These are phyloP conservation scores for Candida gigantensis DNA, from an alignment of 1,139 yeast genomes.

Conservation along the genomic window DNA sequence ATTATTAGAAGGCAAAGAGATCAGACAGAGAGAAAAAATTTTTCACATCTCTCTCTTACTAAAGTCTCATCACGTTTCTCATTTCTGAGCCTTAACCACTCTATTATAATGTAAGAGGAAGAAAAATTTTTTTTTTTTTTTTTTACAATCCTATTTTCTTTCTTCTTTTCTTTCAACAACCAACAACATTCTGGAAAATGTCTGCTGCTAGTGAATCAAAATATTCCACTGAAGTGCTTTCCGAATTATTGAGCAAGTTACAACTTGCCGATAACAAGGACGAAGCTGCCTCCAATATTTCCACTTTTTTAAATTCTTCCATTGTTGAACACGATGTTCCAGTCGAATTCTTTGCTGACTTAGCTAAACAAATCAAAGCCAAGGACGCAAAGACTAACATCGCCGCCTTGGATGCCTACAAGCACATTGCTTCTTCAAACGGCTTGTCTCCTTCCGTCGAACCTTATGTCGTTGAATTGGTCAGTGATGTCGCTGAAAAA, in stretches of 20 bases:
- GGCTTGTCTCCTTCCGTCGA: constrained; percentile 89
- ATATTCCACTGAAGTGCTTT: constrained; percentile 78
- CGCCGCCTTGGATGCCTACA: constrained; percentile 82
- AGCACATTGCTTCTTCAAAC: constrained; percentile 80
- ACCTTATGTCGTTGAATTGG: constrained; percentile 84
- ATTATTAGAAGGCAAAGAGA: too few species aligned
- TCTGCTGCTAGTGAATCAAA: constrained; percentile 66
- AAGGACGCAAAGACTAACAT: constrained; percentile 63
- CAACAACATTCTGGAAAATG: constrained; percentile 40
- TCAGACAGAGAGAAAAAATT: too few species aligned
- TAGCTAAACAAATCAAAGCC: constrained; percentile 73
- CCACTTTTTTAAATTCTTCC: constrained; percentile 93
- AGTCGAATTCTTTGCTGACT: constrained; percentile 76
- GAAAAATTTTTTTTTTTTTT: constrained; percentile 2
- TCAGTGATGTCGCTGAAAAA: constrained; percentile 67
- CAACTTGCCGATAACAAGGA: constrained; percentile 90
- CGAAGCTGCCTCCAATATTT: constrained; percentile 85
- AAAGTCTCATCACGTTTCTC: too few species aligned
- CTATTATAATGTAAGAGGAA: neutral
- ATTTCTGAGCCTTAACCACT: too few species aligned
- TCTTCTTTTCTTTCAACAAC: constrained; percentile 9
- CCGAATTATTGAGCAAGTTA: constrained; percentile 90
- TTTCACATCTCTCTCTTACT: too few species aligned
- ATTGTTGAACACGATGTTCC: constrained; percentile 99
- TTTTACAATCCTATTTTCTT: constrained; percentile 2